Percentiles rank a stretch among this genome's conserved stretches.
phyloP scores from a whole-genome alignment of 176 grass and related monocot genomes.

The Musa schizocarpa region DNA sequence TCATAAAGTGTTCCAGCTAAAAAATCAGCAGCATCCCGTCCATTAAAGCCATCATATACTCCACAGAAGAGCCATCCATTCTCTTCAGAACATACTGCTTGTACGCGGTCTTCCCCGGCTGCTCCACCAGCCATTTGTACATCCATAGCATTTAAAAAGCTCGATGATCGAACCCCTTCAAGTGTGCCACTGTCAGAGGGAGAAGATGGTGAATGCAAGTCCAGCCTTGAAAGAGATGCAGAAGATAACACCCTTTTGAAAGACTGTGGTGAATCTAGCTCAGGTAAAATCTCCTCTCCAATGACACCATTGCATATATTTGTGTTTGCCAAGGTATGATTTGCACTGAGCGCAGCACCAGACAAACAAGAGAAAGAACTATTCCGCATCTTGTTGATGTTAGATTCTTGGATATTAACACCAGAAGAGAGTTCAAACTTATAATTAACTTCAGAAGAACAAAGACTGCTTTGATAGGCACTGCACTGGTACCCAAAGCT shows the following conservation, averaged over 20 bases:
- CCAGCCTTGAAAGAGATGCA: slow-evolving; percentile 77
- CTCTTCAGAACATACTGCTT: slow-evolving; percentile 98
- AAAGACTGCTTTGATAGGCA: slow-evolving; percentile 9
- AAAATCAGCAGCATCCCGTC: slow-evolving; percentile 96
- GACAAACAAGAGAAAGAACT: slow-evolving; percentile 94
- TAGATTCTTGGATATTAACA: slow-evolving; percentile 39
- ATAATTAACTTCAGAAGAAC: slow-evolving; percentile 31
- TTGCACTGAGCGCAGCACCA: slow-evolving; percentile 95
- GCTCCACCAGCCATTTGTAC: slow-evolving; percentile 91
- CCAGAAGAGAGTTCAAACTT: slow-evolving; percentile 33
- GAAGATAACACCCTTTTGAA: slow-evolving; percentile 84
- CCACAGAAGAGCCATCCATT: slow-evolving; percentile 97
- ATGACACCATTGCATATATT: slow-evolving; percentile 95
- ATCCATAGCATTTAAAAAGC: slow-evolving; percentile 71
- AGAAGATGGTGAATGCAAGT: slow-evolving; percentile 39
- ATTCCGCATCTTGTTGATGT: slow-evolving; percentile 31
- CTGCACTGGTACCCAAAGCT: slow-evolving; percentile 26
- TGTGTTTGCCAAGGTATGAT: slow-evolving; percentile 91
- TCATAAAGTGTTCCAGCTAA: slow-evolving; percentile 89
- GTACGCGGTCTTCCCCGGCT: slow-evolving; percentile 97
- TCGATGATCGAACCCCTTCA: slow-evolving; percentile 44
- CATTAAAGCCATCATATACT: slow-evolving; percentile 98
- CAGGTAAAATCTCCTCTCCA: slow-evolving; percentile 82
- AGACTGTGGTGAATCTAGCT: slow-evolving; percentile 90
- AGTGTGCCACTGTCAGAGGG: slow-evolving; percentile 33